These are phyloP conservation scores for Aeminium ludgeri DNA, from an alignment of 495 filamentous ascomycete genomes.

Conservation along the genomic window DNA sequence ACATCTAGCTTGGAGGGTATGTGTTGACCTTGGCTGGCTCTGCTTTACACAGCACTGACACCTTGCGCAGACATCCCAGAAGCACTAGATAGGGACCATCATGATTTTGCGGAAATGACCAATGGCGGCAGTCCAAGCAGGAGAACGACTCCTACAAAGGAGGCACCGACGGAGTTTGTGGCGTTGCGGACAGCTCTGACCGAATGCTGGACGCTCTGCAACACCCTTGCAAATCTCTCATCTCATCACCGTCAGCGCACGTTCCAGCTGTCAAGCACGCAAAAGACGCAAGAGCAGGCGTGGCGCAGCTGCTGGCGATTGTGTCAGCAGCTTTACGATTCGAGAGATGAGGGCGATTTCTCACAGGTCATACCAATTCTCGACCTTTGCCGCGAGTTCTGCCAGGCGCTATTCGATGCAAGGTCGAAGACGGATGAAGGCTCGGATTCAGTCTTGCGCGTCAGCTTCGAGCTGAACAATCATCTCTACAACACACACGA, in stretches of 20 bases:
- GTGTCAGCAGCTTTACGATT: conserved; percentile 75
- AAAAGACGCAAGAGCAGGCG: conserved; percentile 61
- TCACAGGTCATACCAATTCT: conserved; percentile 61
- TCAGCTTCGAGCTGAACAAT: conserved; percentile 90
- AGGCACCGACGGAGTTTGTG: conserved; percentile 45
- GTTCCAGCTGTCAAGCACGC: conserved; percentile 49
- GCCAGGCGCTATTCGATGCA: conserved; percentile 75
- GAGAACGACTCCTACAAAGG: conserved; percentile 14
- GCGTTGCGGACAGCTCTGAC: conserved; percentile 60
- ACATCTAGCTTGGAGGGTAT: conserved; percentile 52
- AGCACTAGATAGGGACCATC: conserved; percentile 17
- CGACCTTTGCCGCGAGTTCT: conserved; percentile 81
- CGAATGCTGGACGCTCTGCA: conserved; percentile 91
- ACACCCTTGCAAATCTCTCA: conserved; percentile 71
- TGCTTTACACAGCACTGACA: neutral
- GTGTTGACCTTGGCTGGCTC: conserved; percentile 11
- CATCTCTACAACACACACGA: conserved; percentile 87
- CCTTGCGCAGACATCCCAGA: conserved; percentile 22
- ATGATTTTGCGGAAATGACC: no score
- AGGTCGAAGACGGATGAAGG: conserved; percentile 56
- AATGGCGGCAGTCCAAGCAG: neutral
- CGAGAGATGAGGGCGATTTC: conserved; percentile 50
- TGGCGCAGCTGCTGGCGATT: conserved; percentile 89
- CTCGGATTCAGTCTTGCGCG: conserved; percentile 67
- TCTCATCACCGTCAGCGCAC: conserved; percentile 67